phyloP scores from a whole-genome alignment of 225 moss, liverwort and hornwort genomes.

The Polytrichum formosum region DNA sequence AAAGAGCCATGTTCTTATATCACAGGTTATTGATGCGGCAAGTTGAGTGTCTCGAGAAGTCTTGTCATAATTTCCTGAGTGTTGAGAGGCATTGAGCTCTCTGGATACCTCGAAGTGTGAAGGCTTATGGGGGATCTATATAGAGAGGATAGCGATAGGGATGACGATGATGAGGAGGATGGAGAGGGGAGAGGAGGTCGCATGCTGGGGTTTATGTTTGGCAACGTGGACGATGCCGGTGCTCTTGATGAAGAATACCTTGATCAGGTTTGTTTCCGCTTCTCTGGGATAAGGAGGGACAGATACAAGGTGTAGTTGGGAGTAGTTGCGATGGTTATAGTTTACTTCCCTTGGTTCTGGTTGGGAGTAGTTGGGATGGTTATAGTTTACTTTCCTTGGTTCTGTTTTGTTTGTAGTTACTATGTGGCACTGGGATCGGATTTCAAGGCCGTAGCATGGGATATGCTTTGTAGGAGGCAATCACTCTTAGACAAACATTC shows the following conservation, averaged over 20 bases:
- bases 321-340: no score
- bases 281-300: no score
- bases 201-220: slow-evolving; percentile 68
- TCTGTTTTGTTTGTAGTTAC: no score
- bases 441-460: no score
- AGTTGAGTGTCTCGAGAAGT: not conserved
- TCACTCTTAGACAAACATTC: no score
- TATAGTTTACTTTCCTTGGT: no score
- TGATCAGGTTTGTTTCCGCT: slow-evolving; percentile 42
- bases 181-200: slow-evolving; percentile 28
- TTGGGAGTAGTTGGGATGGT: no score
- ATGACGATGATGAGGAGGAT: slow-evolving; percentile 39
- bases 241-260: slow-evolving; percentile 69
- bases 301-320: no score
- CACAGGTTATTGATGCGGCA: not conserved
- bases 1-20: not conserved
- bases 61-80: not conserved
- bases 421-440: no score
- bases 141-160: slow-evolving; percentile 32
- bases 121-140: slow-evolving; percentile 15
- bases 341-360: no score
- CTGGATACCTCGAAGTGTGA: slow-evolving; percentile 1
- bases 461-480: no score
- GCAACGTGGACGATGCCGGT: slow-evolving; percentile 66
- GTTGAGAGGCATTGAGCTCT: not conserved